A percentile compares a stretch with the other conserved stretches of the same genome.
phyloP scores from a whole-genome alignment of 495 filamentous ascomycete species.

The Penicillium coprophilum region DNA sequence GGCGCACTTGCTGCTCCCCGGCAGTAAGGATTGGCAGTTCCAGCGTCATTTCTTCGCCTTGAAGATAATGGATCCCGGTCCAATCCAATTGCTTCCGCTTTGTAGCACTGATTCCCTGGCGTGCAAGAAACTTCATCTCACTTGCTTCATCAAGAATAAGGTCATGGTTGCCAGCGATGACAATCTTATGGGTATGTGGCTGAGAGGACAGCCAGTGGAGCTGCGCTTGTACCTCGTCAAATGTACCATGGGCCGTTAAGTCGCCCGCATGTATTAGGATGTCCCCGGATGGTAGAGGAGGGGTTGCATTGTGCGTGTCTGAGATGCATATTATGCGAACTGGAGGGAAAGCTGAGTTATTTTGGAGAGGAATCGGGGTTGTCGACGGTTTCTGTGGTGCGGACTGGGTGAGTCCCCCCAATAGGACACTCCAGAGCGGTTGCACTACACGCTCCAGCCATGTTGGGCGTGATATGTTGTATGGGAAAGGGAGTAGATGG shows the following conservation, averaged over 20 bases:
- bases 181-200: slow-evolving; percentile 63
- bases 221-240: slow-evolving; percentile 57
- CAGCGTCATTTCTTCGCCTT: slow-evolving; percentile 42
- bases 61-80: slow-evolving; percentile 48
- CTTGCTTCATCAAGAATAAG: slow-evolving; percentile 33
- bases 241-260: slow-evolving; percentile 57
- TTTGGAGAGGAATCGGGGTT: not conserved
- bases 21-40: slow-evolving; percentile 41
- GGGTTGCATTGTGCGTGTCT: slow-evolving; percentile 25
- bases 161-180: slow-evolving; percentile 59
- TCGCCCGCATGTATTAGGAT: slow-evolving; percentile 29
- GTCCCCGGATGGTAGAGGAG: slow-evolving; percentile 21
- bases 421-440: not conserved
- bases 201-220: slow-evolving; percentile 63
- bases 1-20: slow-evolving; percentile 18
- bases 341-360: not conserved
- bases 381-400: slow-evolving; percentile 1
- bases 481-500: too few species aligned
- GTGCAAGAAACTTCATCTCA: slow-evolving; percentile 1
- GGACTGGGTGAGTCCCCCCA: not conserved
- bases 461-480: too few species aligned
- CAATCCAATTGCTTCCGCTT: slow-evolving; percentile 32
- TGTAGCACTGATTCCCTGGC: slow-evolving; percentile 21
- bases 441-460: not conserved
- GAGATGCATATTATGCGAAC: slow-evolving; percentile 21